Percentiles rank a stretch among this genome's conserved stretches.
Conservation (phyloP, 2,329 filamentous ascomycete genomes). For the Alternaria brassicae region DNA sequence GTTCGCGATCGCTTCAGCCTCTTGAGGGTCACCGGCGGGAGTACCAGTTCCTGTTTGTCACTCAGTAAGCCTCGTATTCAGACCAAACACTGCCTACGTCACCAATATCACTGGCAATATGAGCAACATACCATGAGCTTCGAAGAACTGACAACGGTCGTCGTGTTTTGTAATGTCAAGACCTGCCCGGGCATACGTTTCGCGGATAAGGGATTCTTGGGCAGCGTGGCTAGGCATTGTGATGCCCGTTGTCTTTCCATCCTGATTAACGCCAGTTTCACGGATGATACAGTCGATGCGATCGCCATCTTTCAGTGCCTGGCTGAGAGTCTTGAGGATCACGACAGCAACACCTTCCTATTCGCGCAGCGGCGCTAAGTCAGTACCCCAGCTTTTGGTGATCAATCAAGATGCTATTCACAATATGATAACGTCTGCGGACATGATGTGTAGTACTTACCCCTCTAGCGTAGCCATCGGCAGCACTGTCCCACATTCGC, state of each 20-base stretch:
- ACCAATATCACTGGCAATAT: no score
- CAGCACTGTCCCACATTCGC: slow-evolving; percentile 47
- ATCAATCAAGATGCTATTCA: no score
- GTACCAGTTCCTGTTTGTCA: no score
- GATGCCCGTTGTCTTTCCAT: slow-evolving; percentile 51
- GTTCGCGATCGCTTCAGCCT: slow-evolving; percentile 27
- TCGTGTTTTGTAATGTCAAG: slow-evolving; percentile 33
- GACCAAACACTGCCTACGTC: no score
- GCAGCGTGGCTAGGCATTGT: slow-evolving; percentile 55
- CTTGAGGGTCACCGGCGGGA: slow-evolving; percentile 36
- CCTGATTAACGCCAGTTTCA: slow-evolving; percentile 47
- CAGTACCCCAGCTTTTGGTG: no score
- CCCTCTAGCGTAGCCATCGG: slow-evolving; percentile 61
- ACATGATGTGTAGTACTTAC: no score
- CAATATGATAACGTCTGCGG: no score
- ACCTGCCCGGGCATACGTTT: slow-evolving; percentile 49
- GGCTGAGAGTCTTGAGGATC: slow-evolving; percentile 59
- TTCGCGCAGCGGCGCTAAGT: no score
- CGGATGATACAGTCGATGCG: slow-evolving; percentile 52
- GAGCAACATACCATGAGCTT: slow-evolving; percentile 42
- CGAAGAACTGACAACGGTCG: slow-evolving; percentile 27
- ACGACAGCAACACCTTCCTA: slow-evolving; percentile 61
- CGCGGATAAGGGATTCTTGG: slow-evolving; percentile 41
- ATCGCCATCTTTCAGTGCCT: slow-evolving; percentile 58
- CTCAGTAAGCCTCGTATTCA: no score